Base-by-base conservation (phyloP, 2,329 filamentous ascomycete species). In the Curvularia lunata region DNA sequence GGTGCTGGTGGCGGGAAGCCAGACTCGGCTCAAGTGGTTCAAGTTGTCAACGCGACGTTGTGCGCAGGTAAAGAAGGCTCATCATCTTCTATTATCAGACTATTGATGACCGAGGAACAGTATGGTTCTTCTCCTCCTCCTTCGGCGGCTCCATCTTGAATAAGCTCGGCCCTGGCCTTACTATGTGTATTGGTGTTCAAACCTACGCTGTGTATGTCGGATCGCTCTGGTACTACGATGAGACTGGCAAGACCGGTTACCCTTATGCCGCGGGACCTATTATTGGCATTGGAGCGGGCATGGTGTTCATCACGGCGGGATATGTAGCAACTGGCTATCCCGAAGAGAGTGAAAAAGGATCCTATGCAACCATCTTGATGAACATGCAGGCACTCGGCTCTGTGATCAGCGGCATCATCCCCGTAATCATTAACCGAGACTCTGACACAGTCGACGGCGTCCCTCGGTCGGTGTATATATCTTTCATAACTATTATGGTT, bases 161-260 rank as follows among this genome's bases (percentile, higher is more conserved):
- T 56, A 71, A 71, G 34, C 64, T 72, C 37, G 71, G 71, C 10
- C 71, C 69, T 19, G 69, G 68, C 4, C 50, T 72, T 12, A 73
- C 70, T 25, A 71, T 71, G 68, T 72, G 69, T 48, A 65, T 73
- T 34, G 70, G 70, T 16, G 70, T 73, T 10, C 68, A 70, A 37
- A 71, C 68, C 16, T 73, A 73, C 38, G 65, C 66, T 25, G 64
- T 73, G 4, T 73, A 73, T 32, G 69, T 73, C 18, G 70, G 70
- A 12, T 71, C 68, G n/a, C 59, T 72, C 13, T 73, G 68, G 69
- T 72, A 73, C 55, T 73, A 69, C 54, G 70, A 73, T 56, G 68
- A 71, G 57, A 70, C 64, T 25, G 70, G 69, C 53, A 71, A 70
- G 56, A 70, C 58, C 46, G 71, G 66, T 13, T 74, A 72, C 50